Conservation (phyloP, 2,329 filamentous ascomycete species). For the Ploettnerulaceae sp. region DNA sequence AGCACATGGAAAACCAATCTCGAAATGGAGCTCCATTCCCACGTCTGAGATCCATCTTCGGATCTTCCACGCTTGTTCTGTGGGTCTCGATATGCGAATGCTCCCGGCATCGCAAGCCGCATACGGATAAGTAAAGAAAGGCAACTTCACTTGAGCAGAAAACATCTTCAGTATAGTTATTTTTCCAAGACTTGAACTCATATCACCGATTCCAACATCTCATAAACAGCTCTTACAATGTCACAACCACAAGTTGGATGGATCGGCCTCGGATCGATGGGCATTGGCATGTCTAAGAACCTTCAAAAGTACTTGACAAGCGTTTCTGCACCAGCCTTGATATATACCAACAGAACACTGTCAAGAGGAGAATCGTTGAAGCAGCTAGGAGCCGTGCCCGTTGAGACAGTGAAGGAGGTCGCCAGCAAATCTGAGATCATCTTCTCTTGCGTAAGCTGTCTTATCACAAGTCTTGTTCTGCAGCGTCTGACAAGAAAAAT, state of each 20-base stretch:
- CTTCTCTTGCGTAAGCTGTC: too few relatives aligned
- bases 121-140: too few relatives aligned
- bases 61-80: too few relatives aligned
- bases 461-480: not conserved
- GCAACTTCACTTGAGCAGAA: too few relatives aligned
- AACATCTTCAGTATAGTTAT: too few relatives aligned
- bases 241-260: not conserved
- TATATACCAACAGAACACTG: not conserved
- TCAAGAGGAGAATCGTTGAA: not conserved
- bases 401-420: not conserved
- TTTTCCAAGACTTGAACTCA: too few relatives aligned
- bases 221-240: not conserved
- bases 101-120: too few relatives aligned
- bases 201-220: not conserved
- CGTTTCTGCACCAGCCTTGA: not conserved
- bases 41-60: too few relatives aligned
- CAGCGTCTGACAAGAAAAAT: not conserved
- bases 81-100: too few relatives aligned
- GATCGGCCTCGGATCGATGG: not conserved
- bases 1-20: too few relatives aligned
- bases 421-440: constrained; percentile 5
- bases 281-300: constrained; percentile 5
- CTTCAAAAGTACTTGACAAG: not conserved
- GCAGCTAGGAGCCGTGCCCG: not conserved
- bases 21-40: too few relatives aligned